Evolutionary conservation across 176 grass and related monocot species (phyloP), one percentile per base, ranked within the genome.

Genomic region (Oryza brachyantha): DNA sequence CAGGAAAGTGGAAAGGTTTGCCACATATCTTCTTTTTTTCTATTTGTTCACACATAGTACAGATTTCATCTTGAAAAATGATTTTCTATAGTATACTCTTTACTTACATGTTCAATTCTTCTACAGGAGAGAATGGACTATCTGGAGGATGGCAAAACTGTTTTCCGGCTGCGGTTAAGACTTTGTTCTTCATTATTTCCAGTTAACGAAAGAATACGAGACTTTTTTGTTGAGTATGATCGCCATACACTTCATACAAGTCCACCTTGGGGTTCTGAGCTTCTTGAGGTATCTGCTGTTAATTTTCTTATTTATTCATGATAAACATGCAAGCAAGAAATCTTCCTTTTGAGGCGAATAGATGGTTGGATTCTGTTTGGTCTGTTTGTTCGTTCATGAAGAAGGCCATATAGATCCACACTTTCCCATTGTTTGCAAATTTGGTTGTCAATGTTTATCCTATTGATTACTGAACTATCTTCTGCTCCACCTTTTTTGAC

Each of bases 231-330:
- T 0, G 96, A 99, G 81, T 99, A 95, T 87, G 96, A 99, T 42
- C 92, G 96, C 19, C 96, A 99, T 84, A 95, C 90, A 36, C 90
- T 99, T 35, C 92, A 93, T 46, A 99, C 96, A 59, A 99, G 90
- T 71, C 96, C 96, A 55, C 96, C 96, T 85, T 99, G 96, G 96
- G 96, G 96, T 72, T 99, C 96, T 75, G 96, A 99, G 79, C 92
- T 99, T 83, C 96, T 99, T 81, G 96, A 99, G 96, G 96, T 99
- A 90, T 66, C 25, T 77, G 79, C 29, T 82, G 26, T 35, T 66
- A 64, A 13, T 83, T 66, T 74, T 16, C 61, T 66, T 66, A 42
- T 74, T 66, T 28, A 45, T 70, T 2, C n/a, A 27, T 61, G 29
- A 66, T 43, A n/a, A 75, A 67, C 37, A 43, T 28, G 61, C 6